Conservation (phyloP, 495 filamentous ascomycete genomes). For the Aspergillus diversus region DNA sequence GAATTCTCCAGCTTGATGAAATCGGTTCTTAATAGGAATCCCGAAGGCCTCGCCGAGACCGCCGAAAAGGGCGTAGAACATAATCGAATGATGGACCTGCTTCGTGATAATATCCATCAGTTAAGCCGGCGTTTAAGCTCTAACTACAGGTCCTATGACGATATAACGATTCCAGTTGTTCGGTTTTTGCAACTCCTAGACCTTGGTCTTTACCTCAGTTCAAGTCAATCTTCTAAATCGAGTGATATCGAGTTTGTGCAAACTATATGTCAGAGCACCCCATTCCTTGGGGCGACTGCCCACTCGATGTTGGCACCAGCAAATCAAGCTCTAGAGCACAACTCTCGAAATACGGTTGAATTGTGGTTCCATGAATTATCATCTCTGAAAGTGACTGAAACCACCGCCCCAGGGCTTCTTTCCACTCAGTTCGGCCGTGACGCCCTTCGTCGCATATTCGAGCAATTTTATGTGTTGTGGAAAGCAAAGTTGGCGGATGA, state of each 20-base stretch:
- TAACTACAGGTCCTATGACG: conserved; percentile 76
- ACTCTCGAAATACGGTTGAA: conserved; percentile 47
- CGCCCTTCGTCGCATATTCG: conserved; percentile 55
- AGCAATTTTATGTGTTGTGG: conserved; percentile 77
- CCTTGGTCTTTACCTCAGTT: conserved; percentile 69
- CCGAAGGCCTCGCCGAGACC: conserved; percentile 41
- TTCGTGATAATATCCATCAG: conserved; percentile 72
- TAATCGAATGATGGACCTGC: conserved; percentile 49
- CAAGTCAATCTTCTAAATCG: conserved; percentile 26
- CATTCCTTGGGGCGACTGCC: conserved; percentile 62
- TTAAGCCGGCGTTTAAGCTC: conserved; percentile 66
- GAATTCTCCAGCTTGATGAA: conserved; percentile 80
- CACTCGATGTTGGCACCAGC: conserved; percentile 28
- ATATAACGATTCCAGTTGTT: conserved; percentile 76
- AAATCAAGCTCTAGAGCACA: conserved; percentile 14
- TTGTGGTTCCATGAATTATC: conserved; percentile 50
- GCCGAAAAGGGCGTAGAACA: conserved; percentile 24
- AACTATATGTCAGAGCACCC: conserved; percentile 56
- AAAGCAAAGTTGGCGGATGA: conserved; percentile 71
- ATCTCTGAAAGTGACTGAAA: conserved; percentile 39
- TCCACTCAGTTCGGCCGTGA: conserved; percentile 31
- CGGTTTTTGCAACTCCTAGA: conserved; percentile 82
- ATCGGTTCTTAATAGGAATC: conserved; percentile 60
- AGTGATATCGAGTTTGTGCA: conserved; percentile 32
- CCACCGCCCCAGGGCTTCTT: conserved; percentile 40